These are phyloP conservation scores for Chrysosporium queenslandicum DNA, from an alignment of 2,329 filamentous ascomycete species.

Conservation along the genomic window DNA sequence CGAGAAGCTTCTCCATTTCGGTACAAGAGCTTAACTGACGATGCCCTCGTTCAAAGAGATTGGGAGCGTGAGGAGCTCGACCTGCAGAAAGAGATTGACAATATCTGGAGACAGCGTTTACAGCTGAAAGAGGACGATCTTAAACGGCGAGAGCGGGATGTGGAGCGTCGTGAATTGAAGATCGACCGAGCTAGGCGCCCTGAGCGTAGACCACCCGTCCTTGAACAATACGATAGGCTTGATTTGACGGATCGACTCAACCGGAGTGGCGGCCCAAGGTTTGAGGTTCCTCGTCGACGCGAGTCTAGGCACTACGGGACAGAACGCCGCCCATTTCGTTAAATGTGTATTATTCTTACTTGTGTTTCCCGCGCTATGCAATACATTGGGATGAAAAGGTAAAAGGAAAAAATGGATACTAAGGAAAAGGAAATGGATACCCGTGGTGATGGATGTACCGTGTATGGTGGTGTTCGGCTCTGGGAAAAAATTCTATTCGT, in stretches of 20 bases:
- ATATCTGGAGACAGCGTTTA: slow-evolving; percentile 11
- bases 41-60: slow-evolving; percentile 9
- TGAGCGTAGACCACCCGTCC: background rate
- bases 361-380: background rate
- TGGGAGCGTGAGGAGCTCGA: slow-evolving; percentile 11
- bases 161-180: slow-evolving; percentile 9
- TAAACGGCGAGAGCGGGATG: slow-evolving; percentile 6
- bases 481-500: background rate
- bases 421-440: background rate
- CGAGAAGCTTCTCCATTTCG: background rate
- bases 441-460: background rate
- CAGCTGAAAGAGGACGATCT: slow-evolving; percentile 11
- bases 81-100: slow-evolving; percentile 10
- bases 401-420: background rate
- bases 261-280: slow-evolving; percentile 4
- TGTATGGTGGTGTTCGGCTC: background rate
- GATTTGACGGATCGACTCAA: slow-evolving; percentile 11
- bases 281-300: background rate
- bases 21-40: slow-evolving; percentile 1
- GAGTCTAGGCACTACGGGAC: background rate
- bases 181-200: background rate
- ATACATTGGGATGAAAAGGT: background rate
- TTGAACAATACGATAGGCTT: slow-evolving; percentile 12
- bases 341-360: background rate
- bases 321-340: background rate